phyloP scores from a whole-genome alignment of 352 stramenopile species.

The Globisporangium cederbergense region DNA sequence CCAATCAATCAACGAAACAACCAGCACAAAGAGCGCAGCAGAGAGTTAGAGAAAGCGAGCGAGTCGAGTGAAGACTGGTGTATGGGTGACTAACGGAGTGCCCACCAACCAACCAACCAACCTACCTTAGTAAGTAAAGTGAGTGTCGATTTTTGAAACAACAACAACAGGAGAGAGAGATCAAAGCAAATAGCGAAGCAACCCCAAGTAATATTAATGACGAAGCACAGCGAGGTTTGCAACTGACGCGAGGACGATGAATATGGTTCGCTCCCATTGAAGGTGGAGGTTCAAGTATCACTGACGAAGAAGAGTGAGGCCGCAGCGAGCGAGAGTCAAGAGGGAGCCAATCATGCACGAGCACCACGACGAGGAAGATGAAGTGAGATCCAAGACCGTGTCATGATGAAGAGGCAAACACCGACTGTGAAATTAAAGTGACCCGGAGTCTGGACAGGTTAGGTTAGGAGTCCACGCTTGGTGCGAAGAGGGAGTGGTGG shows the following conservation, averaged over 20 bases:
- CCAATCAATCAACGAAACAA: neutral
- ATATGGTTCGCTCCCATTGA: too few relatives aligned
- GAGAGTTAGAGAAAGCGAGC: neutral
- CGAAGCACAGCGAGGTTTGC: neutral
- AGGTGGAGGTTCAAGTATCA: neutral
- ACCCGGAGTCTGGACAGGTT: too few relatives aligned
- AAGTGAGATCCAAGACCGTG: too few relatives aligned
- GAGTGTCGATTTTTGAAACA: slow-evolving; percentile 10
- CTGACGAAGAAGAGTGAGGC: neutral
- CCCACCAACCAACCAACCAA: neutral
- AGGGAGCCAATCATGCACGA: too few relatives aligned
- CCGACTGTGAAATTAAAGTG: too few relatives aligned
- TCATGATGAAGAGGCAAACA: too few relatives aligned
- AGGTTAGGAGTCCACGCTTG: too few relatives aligned
- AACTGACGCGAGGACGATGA: neutral
- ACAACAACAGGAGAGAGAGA: neutral
- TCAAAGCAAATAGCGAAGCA: neutral
- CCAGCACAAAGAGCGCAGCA: neutral
- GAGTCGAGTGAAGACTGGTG: neutral
- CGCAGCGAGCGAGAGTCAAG: neutral
- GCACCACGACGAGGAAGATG: too few relatives aligned
- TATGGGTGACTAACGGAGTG: neutral
- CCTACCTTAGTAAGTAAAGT: slow-evolving; percentile 5
- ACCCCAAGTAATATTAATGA: slow-evolving; percentile 11
- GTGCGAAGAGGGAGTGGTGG: too few relatives aligned